phyloP scores from a whole-genome alignment of 495 filamentous ascomycete species.

The Xylaria bambusicola region DNA sequence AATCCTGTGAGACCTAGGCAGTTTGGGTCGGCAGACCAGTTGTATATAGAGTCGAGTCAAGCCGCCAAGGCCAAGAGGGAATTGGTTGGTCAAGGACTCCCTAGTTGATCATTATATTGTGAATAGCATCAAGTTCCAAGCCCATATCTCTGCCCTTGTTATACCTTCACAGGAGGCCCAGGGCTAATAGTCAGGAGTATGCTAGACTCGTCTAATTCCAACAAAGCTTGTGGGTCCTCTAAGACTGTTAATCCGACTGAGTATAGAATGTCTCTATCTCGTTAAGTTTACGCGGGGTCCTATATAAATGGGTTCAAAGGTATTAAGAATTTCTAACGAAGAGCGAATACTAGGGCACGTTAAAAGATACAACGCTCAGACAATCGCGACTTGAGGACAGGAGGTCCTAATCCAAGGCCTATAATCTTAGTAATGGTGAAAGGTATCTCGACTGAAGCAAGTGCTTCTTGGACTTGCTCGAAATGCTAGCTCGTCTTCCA shows the following conservation, averaged over 20 bases:
- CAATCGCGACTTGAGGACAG: slow-evolving; percentile 13
- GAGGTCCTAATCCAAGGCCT: slow-evolving; percentile 12
- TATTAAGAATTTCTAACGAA: slow-evolving; percentile 12
- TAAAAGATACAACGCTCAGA: slow-evolving; percentile 11
- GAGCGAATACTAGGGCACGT: slow-evolving; percentile 13
- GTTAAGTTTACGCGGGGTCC: slow-evolving; percentile 18
- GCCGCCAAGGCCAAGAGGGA: no score
- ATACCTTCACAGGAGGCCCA: slow-evolving; percentile 26
- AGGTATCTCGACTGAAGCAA: slow-evolving; percentile 21
- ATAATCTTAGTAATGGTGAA: slow-evolving; percentile 19
- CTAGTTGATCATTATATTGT: no score
- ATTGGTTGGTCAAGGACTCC: no score
- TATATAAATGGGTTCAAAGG: slow-evolving; percentile 10
- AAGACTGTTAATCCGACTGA: slow-evolving; percentile 23
- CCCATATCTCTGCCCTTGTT: no score
- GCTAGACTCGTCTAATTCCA: slow-evolving; percentile 31
- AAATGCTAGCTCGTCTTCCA: slow-evolving; percentile 22
- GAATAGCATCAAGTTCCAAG: no score
- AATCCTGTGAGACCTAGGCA: no score
- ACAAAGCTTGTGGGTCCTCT: slow-evolving; percentile 32
- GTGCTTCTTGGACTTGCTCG: slow-evolving; percentile 17
- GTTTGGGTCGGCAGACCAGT: no score
- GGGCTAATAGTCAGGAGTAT: slow-evolving; percentile 28
- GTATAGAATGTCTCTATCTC: slow-evolving; percentile 19
- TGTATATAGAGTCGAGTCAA: no score